Evolutionary conservation across 2,329 filamentous ascomycete genomes (phyloP), one percentile per base, ranked within the genome.

Genomic region (Nemania sp.): DNA sequence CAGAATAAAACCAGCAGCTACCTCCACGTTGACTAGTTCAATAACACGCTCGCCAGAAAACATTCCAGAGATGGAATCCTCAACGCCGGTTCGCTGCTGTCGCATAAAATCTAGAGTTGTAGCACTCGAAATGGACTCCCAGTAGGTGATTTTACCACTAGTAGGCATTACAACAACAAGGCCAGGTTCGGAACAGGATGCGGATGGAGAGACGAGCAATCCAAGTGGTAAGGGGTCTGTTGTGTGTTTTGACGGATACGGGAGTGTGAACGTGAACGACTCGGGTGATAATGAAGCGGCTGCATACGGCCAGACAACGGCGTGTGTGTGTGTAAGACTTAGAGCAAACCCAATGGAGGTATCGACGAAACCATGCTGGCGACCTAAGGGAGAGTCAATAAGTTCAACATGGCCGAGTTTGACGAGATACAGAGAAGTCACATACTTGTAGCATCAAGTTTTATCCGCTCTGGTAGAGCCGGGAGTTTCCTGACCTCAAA

Each of bases 121-220:
- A 10, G 93, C 94, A 79, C 90, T 94, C 64, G 95, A 94, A 70
- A 98, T 92, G 45, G 93, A 97, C 78, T 98, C 96, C 94, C 96
- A 98, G 79, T 96, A 98, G 52, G 93, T 90, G 60, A 98, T 89
- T 79, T 91, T 94, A 60, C 96, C 96, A 56, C 87, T 94, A 20
- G 88, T 88, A 13, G 95, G 92, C 82, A 95, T 93, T 43, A 98
- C 86, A 43, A 98, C 88, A 29, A 99, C 89, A 43, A 99, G 86
- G 2, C 96, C 96, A 38, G 94, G 92, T 73, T 97, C 92, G 56
- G 89, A 88, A n/a, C 88, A 89, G 4, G 90, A 90, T 11, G 92
- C 90, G 5, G 93, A 92, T 57, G 92, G 90, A 0, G 92, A 91
- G 6, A 98, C 90, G 60, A 99, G 87, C 20, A 92, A 89, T 62